Conservation (phyloP, 192 early-diverging fungal genomes). For the Linnemannia hyalina region DNA sequence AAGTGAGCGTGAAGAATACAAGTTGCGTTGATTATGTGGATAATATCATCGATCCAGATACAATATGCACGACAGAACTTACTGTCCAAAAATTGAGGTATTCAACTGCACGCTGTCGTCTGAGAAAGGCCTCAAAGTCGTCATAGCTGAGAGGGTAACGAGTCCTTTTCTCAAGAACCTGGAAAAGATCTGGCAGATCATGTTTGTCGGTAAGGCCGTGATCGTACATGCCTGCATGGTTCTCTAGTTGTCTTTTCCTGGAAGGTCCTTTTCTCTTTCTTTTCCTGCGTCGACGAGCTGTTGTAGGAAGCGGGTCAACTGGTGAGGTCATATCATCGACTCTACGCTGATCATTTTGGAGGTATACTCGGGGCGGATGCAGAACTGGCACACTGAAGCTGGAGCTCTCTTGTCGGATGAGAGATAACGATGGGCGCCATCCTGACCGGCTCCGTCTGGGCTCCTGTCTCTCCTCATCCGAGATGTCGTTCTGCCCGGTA, state of each 20-base stretch:
- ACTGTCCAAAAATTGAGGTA: slow-evolving; percentile 56
- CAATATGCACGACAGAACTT: slow-evolving; percentile 2
- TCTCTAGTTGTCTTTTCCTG: neutral
- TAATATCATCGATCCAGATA: neutral
- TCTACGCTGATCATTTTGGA: slow-evolving; percentile 39
- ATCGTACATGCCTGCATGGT: neutral
- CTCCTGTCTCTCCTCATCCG: slow-evolving; percentile 31
- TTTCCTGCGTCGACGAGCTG: neutral
- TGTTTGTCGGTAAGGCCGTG: neutral
- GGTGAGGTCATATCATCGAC: slow-evolving; percentile 7
- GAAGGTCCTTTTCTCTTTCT: neutral
- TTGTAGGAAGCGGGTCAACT: neutral
- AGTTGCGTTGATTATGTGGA: neutral
- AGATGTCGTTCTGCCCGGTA: slow-evolving; percentile 9
- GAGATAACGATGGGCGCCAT: slow-evolving; percentile 45
- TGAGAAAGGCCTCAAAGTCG: slow-evolving; percentile 51
- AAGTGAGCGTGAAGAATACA: too few relatives aligned
- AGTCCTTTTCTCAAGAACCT: slow-evolving; percentile 45
- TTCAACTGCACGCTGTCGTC: slow-evolving; percentile 37
- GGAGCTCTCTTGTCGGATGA: slow-evolving; percentile 44
- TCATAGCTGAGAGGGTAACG: slow-evolving; percentile 44
- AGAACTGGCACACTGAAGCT: slow-evolving; percentile 4
- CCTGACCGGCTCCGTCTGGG: slow-evolving; percentile 13
- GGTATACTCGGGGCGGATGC: slow-evolving; percentile 20
- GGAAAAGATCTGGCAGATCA: slow-evolving; percentile 16